phyloP scores from a whole-genome alignment of 176 grass and related monocot species.

The Carex myosuroides region DNA sequence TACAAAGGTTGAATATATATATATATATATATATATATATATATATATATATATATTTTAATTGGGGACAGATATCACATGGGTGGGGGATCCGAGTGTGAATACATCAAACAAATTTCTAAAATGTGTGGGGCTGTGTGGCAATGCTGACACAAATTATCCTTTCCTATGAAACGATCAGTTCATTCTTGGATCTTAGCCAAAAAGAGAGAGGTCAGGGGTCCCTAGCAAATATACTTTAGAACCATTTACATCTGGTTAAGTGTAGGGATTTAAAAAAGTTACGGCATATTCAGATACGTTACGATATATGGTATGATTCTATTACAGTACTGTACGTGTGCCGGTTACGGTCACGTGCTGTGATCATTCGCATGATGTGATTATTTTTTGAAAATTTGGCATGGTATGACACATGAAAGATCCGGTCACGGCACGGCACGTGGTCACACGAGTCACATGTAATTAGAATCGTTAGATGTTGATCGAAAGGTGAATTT shows the following conservation, averaged over 20 bases:
- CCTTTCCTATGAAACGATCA: not conserved
- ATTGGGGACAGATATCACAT: conserved; percentile 1
- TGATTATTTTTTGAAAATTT: no score
- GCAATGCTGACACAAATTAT: conserved; percentile 1
- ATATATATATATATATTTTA: not conserved
- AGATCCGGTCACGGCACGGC: no score
- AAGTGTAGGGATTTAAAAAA: no score
- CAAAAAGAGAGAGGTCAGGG: conserved; percentile 6
- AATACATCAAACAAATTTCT: not conserved
- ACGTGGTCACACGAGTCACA: no score
- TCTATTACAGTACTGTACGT: no score
- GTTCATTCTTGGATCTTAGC: conserved; percentile 13
- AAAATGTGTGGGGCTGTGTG: conserved; percentile 6
- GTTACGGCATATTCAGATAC: no score
- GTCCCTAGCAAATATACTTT: not conserved
- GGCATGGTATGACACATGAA: no score
- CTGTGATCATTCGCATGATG: no score
- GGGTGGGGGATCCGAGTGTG: not conserved
- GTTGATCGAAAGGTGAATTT: no score
- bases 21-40: not conserved
- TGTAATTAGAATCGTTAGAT: no score
- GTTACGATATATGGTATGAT: no score
- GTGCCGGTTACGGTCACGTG: no score
- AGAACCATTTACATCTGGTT: not conserved
- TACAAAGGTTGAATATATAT: not conserved